Percentiles rank a stretch among this genome's conserved stretches.
phyloP scores from a whole-genome alignment of 352 stramenopile species.

The Pilasporangium apinafurcum region DNA sequence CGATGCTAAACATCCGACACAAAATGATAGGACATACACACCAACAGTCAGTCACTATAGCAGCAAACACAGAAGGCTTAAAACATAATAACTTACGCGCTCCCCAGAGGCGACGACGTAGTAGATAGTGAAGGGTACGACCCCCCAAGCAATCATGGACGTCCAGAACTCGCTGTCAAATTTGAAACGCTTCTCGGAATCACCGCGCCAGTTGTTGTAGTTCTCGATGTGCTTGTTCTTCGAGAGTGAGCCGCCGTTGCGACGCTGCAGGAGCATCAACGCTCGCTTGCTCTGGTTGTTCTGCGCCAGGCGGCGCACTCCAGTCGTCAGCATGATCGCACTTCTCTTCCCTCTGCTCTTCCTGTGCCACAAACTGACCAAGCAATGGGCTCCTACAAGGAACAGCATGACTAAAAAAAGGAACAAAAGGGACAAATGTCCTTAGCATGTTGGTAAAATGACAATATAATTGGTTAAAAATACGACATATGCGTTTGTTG shows the following conservation, averaged over 20 bases:
- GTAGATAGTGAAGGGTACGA: slow-evolving; percentile 58
- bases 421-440: no score
- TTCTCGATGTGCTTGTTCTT: slow-evolving; percentile 88
- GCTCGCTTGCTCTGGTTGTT: no score
- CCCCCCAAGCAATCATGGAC: slow-evolving; percentile 35
- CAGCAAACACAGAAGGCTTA: background rate
- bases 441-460: no score
- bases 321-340: slow-evolving; percentile 45
- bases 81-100: slow-evolving; percentile 69
- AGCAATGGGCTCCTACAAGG: no score
- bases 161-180: slow-evolving; percentile 67
- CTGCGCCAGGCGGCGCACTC: slow-evolving; percentile 45
- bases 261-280: no score
- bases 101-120: slow-evolving; percentile 51
- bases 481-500: background rate
- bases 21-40: background rate
- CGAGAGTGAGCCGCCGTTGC: slow-evolving; percentile 60
- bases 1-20: no score
- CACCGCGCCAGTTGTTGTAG: slow-evolving; percentile 83
- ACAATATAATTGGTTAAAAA: slow-evolving; percentile 5
- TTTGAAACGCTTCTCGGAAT: slow-evolving; percentile 81
- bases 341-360: no score
- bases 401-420: no score
- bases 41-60: background rate
- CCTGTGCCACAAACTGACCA: no score